These are phyloP conservation scores for Starmerella vaccinii DNA, from an alignment of 805 yeast species.

Conservation along the genomic window DNA sequence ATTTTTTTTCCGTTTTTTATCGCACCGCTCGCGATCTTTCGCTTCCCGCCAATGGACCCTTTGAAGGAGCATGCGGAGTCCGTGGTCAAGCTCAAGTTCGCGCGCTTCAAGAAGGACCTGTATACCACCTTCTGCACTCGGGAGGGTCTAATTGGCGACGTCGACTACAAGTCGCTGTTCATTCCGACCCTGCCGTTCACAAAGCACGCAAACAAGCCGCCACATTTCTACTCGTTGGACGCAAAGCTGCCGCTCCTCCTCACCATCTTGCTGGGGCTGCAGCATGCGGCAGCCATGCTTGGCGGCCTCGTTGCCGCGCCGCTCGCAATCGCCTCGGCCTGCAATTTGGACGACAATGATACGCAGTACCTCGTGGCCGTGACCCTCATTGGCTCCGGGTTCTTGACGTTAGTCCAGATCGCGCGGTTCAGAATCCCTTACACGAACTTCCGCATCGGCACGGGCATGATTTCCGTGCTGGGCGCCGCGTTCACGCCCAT, in stretches of 20 bases:
- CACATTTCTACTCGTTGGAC: conserved; percentile 60
- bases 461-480: conserved; percentile 80
- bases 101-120: conserved; percentile 1
- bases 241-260: conserved; percentile 68
- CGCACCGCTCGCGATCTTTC: not conserved
- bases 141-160: conserved; percentile 76
- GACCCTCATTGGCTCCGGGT: conserved; percentile 58
- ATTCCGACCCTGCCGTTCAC: conserved; percentile 70
- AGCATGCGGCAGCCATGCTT: conserved; percentile 80
- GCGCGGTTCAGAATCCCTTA: conserved; percentile 66
- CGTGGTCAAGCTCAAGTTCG: not conserved
- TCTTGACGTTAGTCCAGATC: conserved; percentile 64
- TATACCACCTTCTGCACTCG: conserved; percentile 44
- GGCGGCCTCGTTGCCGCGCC: conserved; percentile 88
- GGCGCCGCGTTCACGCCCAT: conserved; percentile 89
- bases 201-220: conserved; percentile 49
- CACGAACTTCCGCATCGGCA: conserved; percentile 71
- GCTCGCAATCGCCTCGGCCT: conserved; percentile 53
- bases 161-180: conserved; percentile 70
- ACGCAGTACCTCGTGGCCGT: conserved; percentile 62
- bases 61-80: not conserved
- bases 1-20: not conserved
- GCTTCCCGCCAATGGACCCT: not conserved
- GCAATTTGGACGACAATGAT: conserved; percentile 42
- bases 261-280: conserved; percentile 71